A percentile compares a stretch with the other conserved stretches of the same genome.
Evolutionary conservation across 78 protist species (phyloP).

Genomic region (Protostelium mycophagum): DNA sequence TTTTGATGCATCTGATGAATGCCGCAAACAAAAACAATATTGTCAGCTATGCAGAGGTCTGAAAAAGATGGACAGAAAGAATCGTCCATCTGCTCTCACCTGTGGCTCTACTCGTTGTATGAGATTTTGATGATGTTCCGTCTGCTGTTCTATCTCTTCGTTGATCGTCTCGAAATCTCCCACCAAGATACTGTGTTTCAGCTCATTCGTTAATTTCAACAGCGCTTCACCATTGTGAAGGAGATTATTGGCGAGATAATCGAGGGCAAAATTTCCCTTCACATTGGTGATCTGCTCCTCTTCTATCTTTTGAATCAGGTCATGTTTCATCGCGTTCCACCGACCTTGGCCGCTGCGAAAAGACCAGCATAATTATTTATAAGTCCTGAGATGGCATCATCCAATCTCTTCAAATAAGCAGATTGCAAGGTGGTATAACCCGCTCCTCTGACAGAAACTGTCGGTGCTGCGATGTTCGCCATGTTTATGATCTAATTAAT

Average conservation of each 20-base stretch:
- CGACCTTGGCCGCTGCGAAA: not conserved
- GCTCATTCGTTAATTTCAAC: not conserved
- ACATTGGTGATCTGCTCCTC: not conserved
- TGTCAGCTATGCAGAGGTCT: no score
- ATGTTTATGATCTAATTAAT: no score
- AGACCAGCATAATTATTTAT: not conserved
- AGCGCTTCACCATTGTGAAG: not conserved
- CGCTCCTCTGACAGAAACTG: not conserved
- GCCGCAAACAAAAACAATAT: no score
- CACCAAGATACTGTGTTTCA: not conserved
- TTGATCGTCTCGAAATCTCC: not conserved
- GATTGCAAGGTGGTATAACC: not conserved
- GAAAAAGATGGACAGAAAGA: no score
- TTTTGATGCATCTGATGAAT: no score
- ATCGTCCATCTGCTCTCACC: no score
- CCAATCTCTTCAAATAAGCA: not conserved
- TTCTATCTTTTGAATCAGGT: not conserved
- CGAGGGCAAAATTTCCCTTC: not conserved
- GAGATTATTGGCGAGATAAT: not conserved
- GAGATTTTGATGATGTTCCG: not conserved
- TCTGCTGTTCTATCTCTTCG: not conserved
- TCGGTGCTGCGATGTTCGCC: not conserved
- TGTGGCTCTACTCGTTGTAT: not conserved
- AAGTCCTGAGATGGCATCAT: not conserved
- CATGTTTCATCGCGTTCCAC: not conserved